phyloP scores from a whole-genome alignment of 2,329 filamentous ascomycete species.

The Corniculantispora saksenae region DNA sequence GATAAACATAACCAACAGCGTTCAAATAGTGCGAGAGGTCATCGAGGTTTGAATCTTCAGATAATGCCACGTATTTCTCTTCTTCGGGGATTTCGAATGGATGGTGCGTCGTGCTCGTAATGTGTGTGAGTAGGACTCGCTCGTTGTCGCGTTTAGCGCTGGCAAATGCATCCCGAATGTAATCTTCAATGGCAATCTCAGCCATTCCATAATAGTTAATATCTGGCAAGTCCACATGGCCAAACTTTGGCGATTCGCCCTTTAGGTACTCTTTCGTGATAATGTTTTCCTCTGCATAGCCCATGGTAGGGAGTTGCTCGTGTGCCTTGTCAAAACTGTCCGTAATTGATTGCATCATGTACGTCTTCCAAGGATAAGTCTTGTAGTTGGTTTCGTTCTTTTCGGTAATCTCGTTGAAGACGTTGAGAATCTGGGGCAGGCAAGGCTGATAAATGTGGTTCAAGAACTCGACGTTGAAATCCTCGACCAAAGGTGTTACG shows the following conservation, averaged over 20 bases:
- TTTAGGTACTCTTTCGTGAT: slow-evolving; percentile 34
- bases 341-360: slow-evolving; percentile 36
- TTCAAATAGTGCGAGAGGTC: slow-evolving; percentile 38
- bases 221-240: slow-evolving; percentile 30
- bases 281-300: slow-evolving; percentile 30
- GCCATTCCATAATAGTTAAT: slow-evolving; percentile 38
- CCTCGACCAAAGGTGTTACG: slow-evolving; percentile 40
- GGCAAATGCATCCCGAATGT: slow-evolving; percentile 34
- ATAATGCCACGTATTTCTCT: slow-evolving; percentile 28
- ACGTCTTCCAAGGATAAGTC: slow-evolving; percentile 33
- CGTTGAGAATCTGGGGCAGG: slow-evolving; percentile 40
- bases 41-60: slow-evolving; percentile 29
- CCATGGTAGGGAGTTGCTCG: slow-evolving; percentile 31
- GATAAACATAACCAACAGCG: slow-evolving; percentile 33
- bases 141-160: slow-evolving; percentile 31
- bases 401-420: slow-evolving; percentile 31
- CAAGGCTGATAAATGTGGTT: slow-evolving; percentile 48
- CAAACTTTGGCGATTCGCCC: slow-evolving; percentile 31
- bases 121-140: slow-evolving; percentile 35
- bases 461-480: slow-evolving; percentile 43
- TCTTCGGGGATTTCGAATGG: slow-evolving; percentile 31
- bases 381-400: slow-evolving; percentile 24
- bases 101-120: slow-evolving; percentile 39
- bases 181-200: slow-evolving; percentile 33
- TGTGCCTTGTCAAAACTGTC: slow-evolving; percentile 36